Conservation (phyloP, 139 green algal genomes). For the Dunaliella primolecta region DNA sequence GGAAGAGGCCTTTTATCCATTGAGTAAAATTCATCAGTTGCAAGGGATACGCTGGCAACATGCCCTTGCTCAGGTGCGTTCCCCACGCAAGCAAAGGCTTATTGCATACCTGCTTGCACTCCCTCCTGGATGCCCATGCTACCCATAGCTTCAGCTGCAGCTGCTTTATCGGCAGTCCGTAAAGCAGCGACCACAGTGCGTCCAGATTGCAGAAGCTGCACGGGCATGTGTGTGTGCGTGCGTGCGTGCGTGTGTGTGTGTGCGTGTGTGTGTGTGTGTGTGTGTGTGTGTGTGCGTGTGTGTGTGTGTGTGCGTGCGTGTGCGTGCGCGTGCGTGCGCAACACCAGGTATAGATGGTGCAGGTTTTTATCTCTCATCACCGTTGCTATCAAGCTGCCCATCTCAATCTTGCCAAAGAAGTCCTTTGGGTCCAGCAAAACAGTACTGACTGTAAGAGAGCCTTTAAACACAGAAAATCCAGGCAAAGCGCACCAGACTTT, state of each 20-base stretch:
- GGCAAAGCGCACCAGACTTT: no score
- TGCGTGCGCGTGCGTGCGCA: background rate
- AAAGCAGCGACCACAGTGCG: slow-evolving; percentile 73
- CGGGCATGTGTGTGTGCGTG: background rate
- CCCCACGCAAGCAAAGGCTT: no score
- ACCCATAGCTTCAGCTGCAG: slow-evolving; percentile 27
- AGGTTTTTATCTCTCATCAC: no score
- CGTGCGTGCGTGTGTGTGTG: slow-evolving; percentile 14
- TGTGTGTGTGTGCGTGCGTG: background rate
- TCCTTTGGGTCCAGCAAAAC: no score
- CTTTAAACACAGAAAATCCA: no score
- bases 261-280: background rate
- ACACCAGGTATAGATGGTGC: background rate
- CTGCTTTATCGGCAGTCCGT: slow-evolving; percentile 46
- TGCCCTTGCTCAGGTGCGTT: no score
- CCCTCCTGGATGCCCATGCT: slow-evolving; percentile 45
- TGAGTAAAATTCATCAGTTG: no score
- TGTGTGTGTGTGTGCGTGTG: background rate
- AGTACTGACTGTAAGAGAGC: no score
- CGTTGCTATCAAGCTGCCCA: no score
- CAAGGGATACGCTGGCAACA: no score
- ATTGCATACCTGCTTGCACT: slow-evolving; percentile 27
- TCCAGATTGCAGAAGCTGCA: slow-evolving; percentile 55
- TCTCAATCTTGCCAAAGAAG: no score
- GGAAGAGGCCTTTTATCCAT: no score